Percentiles rank a stretch among this genome's conserved stretches.
phyloP scores from a whole-genome alignment of 331 rosid species.

The Malus hybrid region DNA sequence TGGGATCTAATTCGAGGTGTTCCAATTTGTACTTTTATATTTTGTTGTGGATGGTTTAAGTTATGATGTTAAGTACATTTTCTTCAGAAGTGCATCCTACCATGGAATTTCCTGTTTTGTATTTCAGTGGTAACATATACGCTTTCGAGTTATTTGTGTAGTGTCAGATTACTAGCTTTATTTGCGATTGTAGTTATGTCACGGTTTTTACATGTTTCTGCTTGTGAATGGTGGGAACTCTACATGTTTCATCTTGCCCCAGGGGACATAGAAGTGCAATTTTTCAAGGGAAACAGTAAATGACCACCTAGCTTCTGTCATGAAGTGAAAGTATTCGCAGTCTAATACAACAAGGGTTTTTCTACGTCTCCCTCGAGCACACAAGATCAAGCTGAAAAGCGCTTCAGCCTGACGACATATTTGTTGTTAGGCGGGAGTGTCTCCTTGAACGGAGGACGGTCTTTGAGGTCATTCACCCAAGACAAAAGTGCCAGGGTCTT shows the following conservation, averaged over 20 bases:
- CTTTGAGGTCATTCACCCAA: slow-evolving; percentile 32
- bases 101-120: slow-evolving; percentile 1
- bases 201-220: not conserved
- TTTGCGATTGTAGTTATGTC: not conserved
- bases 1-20: slow-evolving; percentile 23
- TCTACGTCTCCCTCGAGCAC: not conserved
- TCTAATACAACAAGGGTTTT: too few species aligned
- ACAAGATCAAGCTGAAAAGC: not conserved
- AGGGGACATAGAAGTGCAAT: too few species aligned
- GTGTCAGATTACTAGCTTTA: not conserved
- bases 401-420: slow-evolving; percentile 6
- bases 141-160: not conserved
- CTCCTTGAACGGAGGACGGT: slow-evolving; percentile 29
- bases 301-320: too few species aligned
- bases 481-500: slow-evolving; percentile 14
- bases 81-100: slow-evolving; percentile 17
- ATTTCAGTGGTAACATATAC: not conserved
- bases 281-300: too few species aligned
- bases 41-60: slow-evolving; percentile 24
- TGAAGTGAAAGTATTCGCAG: too few species aligned
- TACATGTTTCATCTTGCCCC: not conserved
- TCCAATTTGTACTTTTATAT: slow-evolving; percentile 18
- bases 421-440: slow-evolving; percentile 23
- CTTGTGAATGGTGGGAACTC: not conserved
- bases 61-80: not conserved